phyloP scores from a whole-genome alignment of 495 filamentous ascomycete species.

The Peziza echinospora region DNA sequence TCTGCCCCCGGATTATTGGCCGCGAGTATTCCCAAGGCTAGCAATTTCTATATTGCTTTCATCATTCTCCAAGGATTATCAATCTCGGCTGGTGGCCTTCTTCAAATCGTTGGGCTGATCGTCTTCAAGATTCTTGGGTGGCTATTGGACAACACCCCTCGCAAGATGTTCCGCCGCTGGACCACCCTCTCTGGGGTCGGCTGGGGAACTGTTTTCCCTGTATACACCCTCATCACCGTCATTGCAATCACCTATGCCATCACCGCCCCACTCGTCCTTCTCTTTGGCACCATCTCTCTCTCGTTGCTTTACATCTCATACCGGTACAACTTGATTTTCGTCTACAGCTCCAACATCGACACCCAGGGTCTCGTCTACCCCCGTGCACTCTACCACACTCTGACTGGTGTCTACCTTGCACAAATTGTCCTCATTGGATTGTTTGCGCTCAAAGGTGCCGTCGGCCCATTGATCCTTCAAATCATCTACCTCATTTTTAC shows the following conservation, averaged over 20 bases:
- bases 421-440: slow-evolving; percentile 78
- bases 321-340: slow-evolving; percentile 87
- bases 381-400: slow-evolving; percentile 74
- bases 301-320: slow-evolving; percentile 81
- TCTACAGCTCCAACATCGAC: slow-evolving; percentile 64
- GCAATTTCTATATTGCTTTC: slow-evolving; percentile 90
- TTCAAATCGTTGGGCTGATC: slow-evolving; percentile 59
- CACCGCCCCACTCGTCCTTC: slow-evolving; percentile 77
- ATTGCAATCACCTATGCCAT: slow-evolving; percentile 78
- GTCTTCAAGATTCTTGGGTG: slow-evolving; percentile 59
- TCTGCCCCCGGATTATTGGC: slow-evolving; percentile 44
- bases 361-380: slow-evolving; percentile 80
- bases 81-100: slow-evolving; percentile 50
- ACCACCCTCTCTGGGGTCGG: slow-evolving; percentile 38
- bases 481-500: slow-evolving; percentile 61
- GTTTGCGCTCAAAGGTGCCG: slow-evolving; percentile 47
- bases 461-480: slow-evolving; percentile 68
- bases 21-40: slow-evolving; percentile 50
- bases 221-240: slow-evolving; percentile 64
- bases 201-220: slow-evolving; percentile 79
- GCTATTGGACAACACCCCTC: slow-evolving; percentile 33
- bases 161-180: slow-evolving; percentile 39
- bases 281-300: slow-evolving; percentile 66
- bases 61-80: slow-evolving; percentile 83
- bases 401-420: slow-evolving; percentile 67